Percentiles rank a stretch among this genome's conserved stretches.
Conservation (phyloP, 371 early-diverging fungal species). For the Mortierella sp. region DNA sequence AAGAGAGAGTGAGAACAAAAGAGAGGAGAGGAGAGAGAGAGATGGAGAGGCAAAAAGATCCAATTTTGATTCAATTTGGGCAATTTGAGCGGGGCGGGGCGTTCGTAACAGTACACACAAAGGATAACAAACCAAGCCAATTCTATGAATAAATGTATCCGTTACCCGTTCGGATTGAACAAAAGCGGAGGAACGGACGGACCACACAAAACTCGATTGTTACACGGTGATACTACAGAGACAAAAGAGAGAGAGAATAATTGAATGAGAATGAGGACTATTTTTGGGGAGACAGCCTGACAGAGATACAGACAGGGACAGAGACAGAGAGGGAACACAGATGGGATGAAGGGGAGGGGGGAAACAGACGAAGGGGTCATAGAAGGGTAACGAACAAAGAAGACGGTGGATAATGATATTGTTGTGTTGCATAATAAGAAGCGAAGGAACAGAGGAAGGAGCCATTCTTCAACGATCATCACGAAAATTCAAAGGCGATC, state of each 20-base stretch:
- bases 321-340: neutral
- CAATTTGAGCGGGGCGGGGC: too few relatives aligned
- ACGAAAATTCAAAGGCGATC: too few relatives aligned
- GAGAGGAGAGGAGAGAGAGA: neutral
- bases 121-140: too few relatives aligned
- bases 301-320: neutral
- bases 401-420: too few relatives aligned
- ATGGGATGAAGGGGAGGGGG: too few relatives aligned
- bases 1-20: neutral
- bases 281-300: neutral
- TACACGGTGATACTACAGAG: neutral
- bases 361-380: too few relatives aligned
- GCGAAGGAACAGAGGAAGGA: too few relatives aligned
- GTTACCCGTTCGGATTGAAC: too few relatives aligned
- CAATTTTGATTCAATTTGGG: too few relatives aligned
- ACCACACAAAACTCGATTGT: neutral
- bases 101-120: too few relatives aligned
- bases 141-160: too few relatives aligned
- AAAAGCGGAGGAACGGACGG: slow-evolving; percentile 11
- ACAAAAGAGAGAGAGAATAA: neutral
- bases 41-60: neutral
- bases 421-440: too few relatives aligned
- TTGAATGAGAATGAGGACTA: neutral
- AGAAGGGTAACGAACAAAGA: neutral
- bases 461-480: neutral